Evolutionary conservation across 352 stramenopile genomes (phyloP).

Genomic region (Pythium periplocum): DNA sequence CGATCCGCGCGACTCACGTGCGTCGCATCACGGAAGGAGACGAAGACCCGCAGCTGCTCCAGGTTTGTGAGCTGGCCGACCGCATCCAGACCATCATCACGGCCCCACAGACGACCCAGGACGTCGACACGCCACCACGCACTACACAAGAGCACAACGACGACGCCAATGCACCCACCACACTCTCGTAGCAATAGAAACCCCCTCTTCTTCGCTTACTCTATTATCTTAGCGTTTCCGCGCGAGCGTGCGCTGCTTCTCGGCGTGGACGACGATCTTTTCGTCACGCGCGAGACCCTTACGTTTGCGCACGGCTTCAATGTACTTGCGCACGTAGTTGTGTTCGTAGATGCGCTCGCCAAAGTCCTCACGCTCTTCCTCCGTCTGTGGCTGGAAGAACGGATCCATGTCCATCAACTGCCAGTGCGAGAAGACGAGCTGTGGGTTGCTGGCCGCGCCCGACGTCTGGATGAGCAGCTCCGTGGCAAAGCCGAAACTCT

Average conservation of each 20-base stretch:
- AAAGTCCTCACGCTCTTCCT: conserved; percentile 95
- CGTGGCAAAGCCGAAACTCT: conserved; percentile 92
- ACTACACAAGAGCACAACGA: too few relatives aligned
- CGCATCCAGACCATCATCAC: too few relatives aligned
- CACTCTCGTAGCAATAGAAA: too few relatives aligned
- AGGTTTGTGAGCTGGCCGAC: too few relatives aligned
- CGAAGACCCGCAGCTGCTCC: too few relatives aligned
- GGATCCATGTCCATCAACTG: conserved; percentile 91
- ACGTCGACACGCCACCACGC: too few relatives aligned
- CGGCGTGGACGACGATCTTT: conserved; percentile 94
- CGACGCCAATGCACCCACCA: too few relatives aligned
- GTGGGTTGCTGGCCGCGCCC: conserved; percentile 93
- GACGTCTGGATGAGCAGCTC: conserved; percentile 93
- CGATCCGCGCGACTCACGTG: too few relatives aligned
- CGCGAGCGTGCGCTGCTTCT: conserved; percentile 94
- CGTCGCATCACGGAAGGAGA: too few relatives aligned
- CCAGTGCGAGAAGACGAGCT: conserved; percentile 96
- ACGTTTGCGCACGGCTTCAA: conserved; percentile 91
- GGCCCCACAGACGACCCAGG: too few relatives aligned
- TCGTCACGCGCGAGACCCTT: conserved; percentile 93
- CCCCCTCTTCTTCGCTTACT: too few relatives aligned
- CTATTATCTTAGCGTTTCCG: conserved; percentile 65
- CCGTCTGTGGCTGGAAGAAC: conserved; percentile 95
- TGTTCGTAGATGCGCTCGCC: conserved; percentile 89
- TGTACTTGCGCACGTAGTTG: conserved; percentile 93